These are phyloP conservation scores for Pleodorina starrii DNA, from an alignment of 139 green algal species.

Conservation along the genomic window DNA sequence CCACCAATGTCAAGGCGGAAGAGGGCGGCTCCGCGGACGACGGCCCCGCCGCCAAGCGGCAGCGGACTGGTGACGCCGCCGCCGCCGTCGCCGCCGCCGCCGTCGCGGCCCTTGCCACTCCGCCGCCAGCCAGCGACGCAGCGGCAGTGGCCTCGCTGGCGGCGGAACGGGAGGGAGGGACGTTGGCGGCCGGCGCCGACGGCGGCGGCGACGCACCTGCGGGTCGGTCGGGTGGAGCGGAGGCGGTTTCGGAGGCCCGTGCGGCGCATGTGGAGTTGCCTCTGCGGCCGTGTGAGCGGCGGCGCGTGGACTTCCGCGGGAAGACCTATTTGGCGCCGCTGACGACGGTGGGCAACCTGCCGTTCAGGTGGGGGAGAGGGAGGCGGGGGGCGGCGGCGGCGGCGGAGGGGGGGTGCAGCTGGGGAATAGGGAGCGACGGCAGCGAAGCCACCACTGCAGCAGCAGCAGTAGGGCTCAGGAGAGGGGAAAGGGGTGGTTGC, in stretches of 20 bases:
- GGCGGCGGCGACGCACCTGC: neutral
- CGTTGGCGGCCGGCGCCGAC: neutral
- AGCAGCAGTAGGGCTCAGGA: too few relatives aligned
- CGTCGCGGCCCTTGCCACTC: constrained; percentile 5
- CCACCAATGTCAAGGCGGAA: too few relatives aligned
- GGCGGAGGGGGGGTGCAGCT: too few relatives aligned
- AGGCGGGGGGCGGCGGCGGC: neutral
- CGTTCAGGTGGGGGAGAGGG: constrained; percentile 74
- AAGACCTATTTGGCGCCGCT: constrained; percentile 96
- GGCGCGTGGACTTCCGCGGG: constrained; percentile 82
- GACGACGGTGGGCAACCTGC: constrained; percentile 98
- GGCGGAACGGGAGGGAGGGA: too few relatives aligned
- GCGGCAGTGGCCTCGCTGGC: neutral
- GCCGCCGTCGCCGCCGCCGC: constrained; percentile 18
- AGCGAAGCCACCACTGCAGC: too few relatives aligned
- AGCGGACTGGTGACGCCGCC: neutral
- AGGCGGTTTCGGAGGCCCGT: constrained; percentile 30
- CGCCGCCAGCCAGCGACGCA: neutral
- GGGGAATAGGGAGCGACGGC: too few relatives aligned
- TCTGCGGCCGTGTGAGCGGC: constrained; percentile 66
- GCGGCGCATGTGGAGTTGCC: constrained; percentile 56
- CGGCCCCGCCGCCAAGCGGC: constrained; percentile 9
- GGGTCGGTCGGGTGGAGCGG: neutral
- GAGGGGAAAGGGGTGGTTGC: too few relatives aligned
- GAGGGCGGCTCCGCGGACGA: neutral